Percentiles rank a stretch among this genome's conserved stretches.
Conservation (phyloP, 1,139 yeast genomes). For the Candida dubliniensis region DNA sequence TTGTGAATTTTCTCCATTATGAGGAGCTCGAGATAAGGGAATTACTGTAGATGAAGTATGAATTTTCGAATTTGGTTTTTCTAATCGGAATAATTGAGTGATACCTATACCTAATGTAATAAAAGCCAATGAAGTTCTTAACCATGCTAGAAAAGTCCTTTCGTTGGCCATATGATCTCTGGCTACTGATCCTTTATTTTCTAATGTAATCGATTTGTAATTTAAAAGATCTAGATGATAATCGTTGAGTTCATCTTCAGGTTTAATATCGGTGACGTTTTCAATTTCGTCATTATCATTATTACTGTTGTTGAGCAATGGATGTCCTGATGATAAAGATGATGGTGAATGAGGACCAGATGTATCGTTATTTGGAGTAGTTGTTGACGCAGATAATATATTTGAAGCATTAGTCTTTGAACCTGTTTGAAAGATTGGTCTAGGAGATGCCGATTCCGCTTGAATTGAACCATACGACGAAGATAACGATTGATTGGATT, state of each 20-base stretch:
- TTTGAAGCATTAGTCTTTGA: too few relatives aligned
- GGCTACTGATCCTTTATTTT: constrained; percentile 50
- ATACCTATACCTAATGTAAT: constrained; percentile 45
- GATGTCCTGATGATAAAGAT: background rate
- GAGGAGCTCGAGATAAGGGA: constrained; percentile 6
- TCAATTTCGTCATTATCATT: constrained; percentile 6
- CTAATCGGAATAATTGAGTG: constrained; percentile 41
- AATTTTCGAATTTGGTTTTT: constrained; percentile 22
- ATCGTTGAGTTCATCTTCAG: background rate
- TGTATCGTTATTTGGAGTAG: too few relatives aligned
- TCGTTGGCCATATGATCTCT: constrained; percentile 70
- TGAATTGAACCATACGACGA: too few relatives aligned
- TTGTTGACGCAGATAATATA: too few relatives aligned
- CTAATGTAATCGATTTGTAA: constrained; percentile 33
- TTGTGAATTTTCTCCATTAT: constrained; percentile 7
- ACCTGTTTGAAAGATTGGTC: too few relatives aligned
- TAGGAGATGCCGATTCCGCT: too few relatives aligned
- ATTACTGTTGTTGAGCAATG: constrained; percentile 4
- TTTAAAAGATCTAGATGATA: constrained; percentile 9
- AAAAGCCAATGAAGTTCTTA: constrained; percentile 55
- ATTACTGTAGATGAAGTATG: constrained; percentile 14
- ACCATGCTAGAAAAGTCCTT: constrained; percentile 75
- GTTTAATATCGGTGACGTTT: background rate
- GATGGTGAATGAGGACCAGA: background rate
- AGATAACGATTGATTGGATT: too few relatives aligned